Evolutionary conservation across 2,329 filamentous ascomycete genomes (phyloP).

Genomic region (Ramularia collo-cygni): DNA sequence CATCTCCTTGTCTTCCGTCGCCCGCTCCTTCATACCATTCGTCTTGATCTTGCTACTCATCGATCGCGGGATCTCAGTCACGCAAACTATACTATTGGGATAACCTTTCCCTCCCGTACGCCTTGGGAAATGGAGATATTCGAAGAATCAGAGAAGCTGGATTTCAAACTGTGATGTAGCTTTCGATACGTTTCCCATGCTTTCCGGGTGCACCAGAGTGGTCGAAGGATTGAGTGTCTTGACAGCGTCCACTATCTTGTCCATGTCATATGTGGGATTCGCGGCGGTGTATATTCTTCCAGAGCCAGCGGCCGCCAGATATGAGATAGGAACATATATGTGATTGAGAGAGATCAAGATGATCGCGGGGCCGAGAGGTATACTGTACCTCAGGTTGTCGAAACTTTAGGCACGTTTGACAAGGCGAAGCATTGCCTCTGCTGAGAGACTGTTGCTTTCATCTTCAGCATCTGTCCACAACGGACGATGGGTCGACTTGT

Average conservation of each 20-base stretch:
- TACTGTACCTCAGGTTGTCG: slow-evolving; percentile 4
- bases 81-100: too few relatives aligned
- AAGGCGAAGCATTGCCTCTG: slow-evolving; percentile 3
- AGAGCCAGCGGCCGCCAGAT: neutral
- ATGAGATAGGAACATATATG: slow-evolving; percentile 3
- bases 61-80: slow-evolving; percentile 7
- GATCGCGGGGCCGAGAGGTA: neutral
- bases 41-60: slow-evolving; percentile 8
- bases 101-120: too few relatives aligned
- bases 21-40: slow-evolving; percentile 11
- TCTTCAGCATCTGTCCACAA: slow-evolving; percentile 8
- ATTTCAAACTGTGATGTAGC: too few relatives aligned
- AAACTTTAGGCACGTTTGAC: slow-evolving; percentile 25
- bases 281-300: too few relatives aligned
- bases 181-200: too few relatives aligned
- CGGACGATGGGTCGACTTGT: slow-evolving; percentile 4
- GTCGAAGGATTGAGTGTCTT: too few relatives aligned
- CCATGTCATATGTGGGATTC: too few relatives aligned
- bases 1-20: slow-evolving; percentile 4
- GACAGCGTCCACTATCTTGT: too few relatives aligned
- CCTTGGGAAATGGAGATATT: too few relatives aligned
- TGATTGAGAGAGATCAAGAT: slow-evolving; percentile 3
- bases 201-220: too few relatives aligned
- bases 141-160: too few relatives aligned
- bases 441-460: slow-evolving; percentile 2